Percentiles rank a stretch among this genome's conserved stretches.
These are phyloP conservation scores for Mariannaea elegans DNA, from an alignment of 2,329 filamentous ascomycete species.

Conservation along the genomic window DNA sequence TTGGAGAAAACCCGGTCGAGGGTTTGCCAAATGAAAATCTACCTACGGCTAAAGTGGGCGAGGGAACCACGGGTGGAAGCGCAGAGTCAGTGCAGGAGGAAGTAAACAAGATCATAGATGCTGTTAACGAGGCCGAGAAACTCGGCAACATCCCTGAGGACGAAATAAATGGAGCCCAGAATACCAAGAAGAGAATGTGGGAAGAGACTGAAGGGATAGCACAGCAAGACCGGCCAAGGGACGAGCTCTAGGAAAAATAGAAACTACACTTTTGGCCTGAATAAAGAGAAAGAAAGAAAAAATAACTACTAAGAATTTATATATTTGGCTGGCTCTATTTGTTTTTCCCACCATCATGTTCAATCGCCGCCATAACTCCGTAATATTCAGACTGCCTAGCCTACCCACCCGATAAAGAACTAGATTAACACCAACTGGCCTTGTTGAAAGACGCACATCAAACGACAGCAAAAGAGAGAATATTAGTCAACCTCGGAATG, in stretches of 20 bases:
- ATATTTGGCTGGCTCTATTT: not conserved
- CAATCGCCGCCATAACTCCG: conserved; percentile 16
- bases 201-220: conserved; percentile 34
- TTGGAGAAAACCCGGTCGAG: conserved; percentile 43
- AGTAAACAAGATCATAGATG: conserved; percentile 64
- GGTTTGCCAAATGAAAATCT: conserved; percentile 52
- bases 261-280: not conserved
- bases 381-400: conserved; percentile 13
- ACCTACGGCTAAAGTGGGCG: conserved; percentile 59
- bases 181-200: conserved; percentile 44
- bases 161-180: conserved; percentile 24
- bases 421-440: not conserved
- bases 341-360: conserved; percentile 6
- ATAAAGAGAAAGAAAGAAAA: not conserved
- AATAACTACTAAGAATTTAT: not conserved
- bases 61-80: conserved; percentile 35
- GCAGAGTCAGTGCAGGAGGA: conserved; percentile 58
- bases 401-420: not conserved
- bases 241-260: conserved; percentile 47
- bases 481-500: not conserved
- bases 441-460: conserved; percentile 23
- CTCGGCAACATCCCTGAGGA: conserved; percentile 34
- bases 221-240: conserved; percentile 45
- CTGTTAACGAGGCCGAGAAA: conserved; percentile 48
- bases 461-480: not conserved